phyloP scores from a whole-genome alignment of 2,329 filamentous ascomycete genomes.

The Colletotrichum sp. region DNA sequence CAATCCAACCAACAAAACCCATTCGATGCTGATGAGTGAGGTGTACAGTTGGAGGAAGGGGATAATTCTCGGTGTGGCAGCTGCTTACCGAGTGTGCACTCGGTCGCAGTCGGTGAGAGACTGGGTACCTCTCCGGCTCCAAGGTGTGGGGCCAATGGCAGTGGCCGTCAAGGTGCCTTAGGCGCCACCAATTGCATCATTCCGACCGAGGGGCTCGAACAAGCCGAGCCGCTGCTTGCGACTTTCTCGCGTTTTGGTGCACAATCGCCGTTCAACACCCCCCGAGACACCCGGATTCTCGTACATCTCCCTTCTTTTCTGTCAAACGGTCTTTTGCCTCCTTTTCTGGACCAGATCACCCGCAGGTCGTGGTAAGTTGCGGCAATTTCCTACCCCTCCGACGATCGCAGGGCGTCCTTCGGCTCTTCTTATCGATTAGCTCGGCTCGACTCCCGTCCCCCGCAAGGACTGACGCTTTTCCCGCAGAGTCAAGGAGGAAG shows the following conservation, averaged over 20 bases:
- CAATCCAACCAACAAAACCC: accelerated
- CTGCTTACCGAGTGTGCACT: not conserved
- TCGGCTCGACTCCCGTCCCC: not conserved
- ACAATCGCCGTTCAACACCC: not conserved
- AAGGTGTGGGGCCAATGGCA: not conserved
- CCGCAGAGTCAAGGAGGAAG: not conserved
- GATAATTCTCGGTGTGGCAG: not conserved
- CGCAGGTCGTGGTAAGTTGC: not conserved
- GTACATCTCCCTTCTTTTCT: not conserved
- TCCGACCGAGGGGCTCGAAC: conserved; percentile 8
- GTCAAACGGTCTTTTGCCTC: not conserved
- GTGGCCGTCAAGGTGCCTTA: conserved; percentile 17
- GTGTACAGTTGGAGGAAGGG: not conserved
- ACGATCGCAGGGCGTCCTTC: not conserved
- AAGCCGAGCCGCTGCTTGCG: conserved; percentile 13
- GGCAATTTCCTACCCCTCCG: not conserved
- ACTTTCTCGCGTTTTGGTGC: not conserved
- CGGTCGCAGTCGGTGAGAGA: not conserved
- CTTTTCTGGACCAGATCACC: not conserved
- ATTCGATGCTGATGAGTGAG: not conserved
- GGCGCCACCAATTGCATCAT: conserved; percentile 21
- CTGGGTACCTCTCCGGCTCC: not conserved
- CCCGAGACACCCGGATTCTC: not conserved
- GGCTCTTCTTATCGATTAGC: not conserved
- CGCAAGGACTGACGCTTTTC: not conserved